Evolutionary conservation across 352 stramenopile genomes (phyloP).

Genomic region (Phytopythium delawarense): DNA sequence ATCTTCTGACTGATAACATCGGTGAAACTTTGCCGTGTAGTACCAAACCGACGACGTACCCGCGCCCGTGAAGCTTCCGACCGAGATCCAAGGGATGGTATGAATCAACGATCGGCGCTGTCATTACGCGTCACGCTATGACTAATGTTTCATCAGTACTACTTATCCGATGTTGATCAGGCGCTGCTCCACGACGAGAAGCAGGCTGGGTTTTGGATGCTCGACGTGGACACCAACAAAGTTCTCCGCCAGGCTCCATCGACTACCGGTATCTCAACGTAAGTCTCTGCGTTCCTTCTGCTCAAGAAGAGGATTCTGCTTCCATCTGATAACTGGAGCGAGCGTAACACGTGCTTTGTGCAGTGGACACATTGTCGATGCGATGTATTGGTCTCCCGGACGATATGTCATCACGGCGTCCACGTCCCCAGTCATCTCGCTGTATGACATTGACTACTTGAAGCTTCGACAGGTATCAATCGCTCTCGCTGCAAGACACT

Average conservation of each 20-base stretch:
- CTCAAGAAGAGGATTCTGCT: not conserved
- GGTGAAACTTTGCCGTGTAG: not conserved
- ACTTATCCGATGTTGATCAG: constrained; percentile 35
- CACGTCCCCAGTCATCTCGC: constrained; percentile 42
- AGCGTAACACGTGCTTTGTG: not conserved
- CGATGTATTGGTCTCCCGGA: constrained; percentile 33
- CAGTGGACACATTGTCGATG: constrained; percentile 28
- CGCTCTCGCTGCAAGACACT: not conserved
- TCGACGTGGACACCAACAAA: constrained; percentile 16
- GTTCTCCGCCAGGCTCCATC: not conserved
- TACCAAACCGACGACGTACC: not conserved
- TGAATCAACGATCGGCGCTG: not conserved
- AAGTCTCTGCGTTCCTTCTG: not conserved
- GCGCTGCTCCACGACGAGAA: constrained; percentile 31
- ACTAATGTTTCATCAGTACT: constrained; percentile 10
- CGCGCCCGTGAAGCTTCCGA: not conserved
- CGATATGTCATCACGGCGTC: constrained; percentile 45
- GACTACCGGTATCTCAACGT: not conserved
- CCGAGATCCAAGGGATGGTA: constrained; percentile 24
- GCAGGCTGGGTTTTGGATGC: constrained; percentile 32
- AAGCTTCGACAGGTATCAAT: constrained; percentile 35
- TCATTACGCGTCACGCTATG: not conserved
- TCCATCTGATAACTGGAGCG: not conserved
- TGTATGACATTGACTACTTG: constrained; percentile 49
- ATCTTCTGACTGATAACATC: not conserved